Percentiles rank a stretch among this genome's conserved stretches.
These are phyloP conservation scores for Aspergillus sclerotiicarbonarius DNA, from an alignment of 495 filamentous ascomycete genomes.

Conservation along the genomic window DNA sequence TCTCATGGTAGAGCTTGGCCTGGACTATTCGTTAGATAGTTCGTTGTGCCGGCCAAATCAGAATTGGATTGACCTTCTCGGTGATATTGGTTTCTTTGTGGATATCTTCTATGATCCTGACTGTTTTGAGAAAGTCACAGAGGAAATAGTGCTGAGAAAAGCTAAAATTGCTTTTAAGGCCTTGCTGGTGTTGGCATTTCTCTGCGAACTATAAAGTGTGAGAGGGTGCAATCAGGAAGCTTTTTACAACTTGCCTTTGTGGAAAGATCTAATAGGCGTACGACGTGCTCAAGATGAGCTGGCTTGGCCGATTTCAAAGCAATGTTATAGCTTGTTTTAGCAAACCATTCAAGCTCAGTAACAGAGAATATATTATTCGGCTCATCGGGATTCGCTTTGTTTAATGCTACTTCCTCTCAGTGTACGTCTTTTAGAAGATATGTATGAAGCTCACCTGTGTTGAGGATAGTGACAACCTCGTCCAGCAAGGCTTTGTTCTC, in stretches of 20 bases:
- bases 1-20: conserved; percentile 56
- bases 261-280: conserved; percentile 59
- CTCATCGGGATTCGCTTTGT: conserved; percentile 32
- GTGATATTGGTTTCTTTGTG: conserved; percentile 62
- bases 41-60: neutral
- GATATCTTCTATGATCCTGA: conserved; percentile 58
- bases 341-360: conserved; percentile 78
- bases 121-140: conserved; percentile 66
- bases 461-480: conserved; percentile 61
- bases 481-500: conserved; percentile 30
- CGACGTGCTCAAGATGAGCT: conserved; percentile 50
- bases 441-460: conserved; percentile 49
- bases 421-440: conserved; percentile 15
- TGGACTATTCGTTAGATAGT: conserved; percentile 3
- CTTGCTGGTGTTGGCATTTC: conserved; percentile 52
- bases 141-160: conserved; percentile 59
- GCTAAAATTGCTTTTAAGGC: conserved; percentile 41
- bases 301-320: conserved; percentile 56
- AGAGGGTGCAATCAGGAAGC: neutral
- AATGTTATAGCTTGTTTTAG: conserved; percentile 73
- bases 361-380: conserved; percentile 48
- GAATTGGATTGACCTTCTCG: conserved; percentile 32
- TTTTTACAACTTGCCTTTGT: conserved; percentile 34
- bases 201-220: conserved; percentile 50
- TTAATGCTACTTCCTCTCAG: conserved; percentile 34